phyloP scores from a whole-genome alignment of 768 basidiomycete genomes.

The Auriscalpium microsporum region DNA sequence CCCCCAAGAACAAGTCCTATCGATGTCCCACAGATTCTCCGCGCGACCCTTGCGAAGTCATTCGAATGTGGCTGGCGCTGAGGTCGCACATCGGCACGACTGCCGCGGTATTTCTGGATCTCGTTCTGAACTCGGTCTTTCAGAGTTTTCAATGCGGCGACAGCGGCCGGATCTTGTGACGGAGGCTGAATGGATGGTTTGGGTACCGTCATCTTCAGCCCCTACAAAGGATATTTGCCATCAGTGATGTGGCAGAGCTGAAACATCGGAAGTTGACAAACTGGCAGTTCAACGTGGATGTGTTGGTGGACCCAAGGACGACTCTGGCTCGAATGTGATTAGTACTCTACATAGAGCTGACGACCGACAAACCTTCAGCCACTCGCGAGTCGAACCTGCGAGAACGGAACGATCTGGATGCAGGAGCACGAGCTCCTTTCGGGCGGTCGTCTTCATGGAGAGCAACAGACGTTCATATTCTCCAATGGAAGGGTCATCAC shows the following conservation, averaged over 20 bases:
- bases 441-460: conserved; percentile 96
- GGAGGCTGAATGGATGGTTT: conserved; percentile 43
- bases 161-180: conserved; percentile 75
- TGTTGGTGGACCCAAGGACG: conserved; percentile 97
- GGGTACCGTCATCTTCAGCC: conserved; percentile 55
- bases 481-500: conserved; percentile 82
- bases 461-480: conserved; percentile 92
- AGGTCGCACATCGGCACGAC: conserved; percentile 49
- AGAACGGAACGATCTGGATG: conserved; percentile 86
- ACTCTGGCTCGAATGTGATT: conserved; percentile 38
- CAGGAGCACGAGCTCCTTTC: conserved; percentile 91
- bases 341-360: too few species aligned
- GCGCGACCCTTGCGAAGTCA: conserved; percentile 88
- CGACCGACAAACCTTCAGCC: conserved; percentile 66
- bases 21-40: conserved; percentile 85
- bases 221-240: conserved; percentile 33
- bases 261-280: conserved; percentile 24
- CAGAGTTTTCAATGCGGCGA: conserved; percentile 84
- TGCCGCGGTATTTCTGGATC: conserved; percentile 80
- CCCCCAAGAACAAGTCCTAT: conserved; percentile 94
- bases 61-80: conserved; percentile 76
- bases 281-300: conserved; percentile 87
- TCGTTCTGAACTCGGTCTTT: conserved; percentile 86
- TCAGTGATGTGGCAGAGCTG: too few species aligned
- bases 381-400: conserved; percentile 89